phyloP scores from a whole-genome alignment of 345 rosid species.

The Syzygium oleosum region DNA sequence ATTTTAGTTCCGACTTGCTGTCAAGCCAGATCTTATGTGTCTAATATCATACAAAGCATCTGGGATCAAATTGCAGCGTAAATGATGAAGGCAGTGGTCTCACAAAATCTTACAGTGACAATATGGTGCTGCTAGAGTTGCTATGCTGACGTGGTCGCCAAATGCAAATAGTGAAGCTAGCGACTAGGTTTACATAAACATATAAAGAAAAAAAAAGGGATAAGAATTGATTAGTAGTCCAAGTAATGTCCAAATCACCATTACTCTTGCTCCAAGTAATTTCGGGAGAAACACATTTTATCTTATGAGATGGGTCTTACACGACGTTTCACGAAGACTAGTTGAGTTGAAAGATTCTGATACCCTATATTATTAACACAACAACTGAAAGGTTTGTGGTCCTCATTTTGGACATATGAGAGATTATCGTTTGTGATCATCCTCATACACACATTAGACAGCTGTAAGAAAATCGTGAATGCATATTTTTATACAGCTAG shows the following conservation, averaged over 20 bases:
- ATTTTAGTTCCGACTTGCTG: neutral
- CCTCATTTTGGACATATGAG: neutral
- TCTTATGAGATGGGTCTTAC: neutral
- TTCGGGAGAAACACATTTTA: neutral
- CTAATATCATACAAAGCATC: neutral
- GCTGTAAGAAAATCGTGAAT: neutral
- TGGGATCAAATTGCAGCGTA: neutral
- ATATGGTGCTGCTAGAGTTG: neutral
- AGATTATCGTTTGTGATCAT: neutral
- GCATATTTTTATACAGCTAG: neutral
- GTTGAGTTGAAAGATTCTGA: neutral
- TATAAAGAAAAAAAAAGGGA: neutral
- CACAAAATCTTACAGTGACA: neutral
- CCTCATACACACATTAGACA: neutral
- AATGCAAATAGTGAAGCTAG: neutral
- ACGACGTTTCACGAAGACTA: neutral
- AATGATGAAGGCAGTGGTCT: neutral
- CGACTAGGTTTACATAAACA: neutral
- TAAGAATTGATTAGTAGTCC: neutral
- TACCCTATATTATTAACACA: neutral
- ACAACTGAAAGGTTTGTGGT: neutral
- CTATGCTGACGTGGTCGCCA: neutral
- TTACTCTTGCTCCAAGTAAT: neutral
- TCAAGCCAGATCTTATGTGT: neutral
- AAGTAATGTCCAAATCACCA: neutral